phyloP scores from a whole-genome alignment of 192 early-diverging fungal genomes.

The Phycomyces nitens region DNA sequence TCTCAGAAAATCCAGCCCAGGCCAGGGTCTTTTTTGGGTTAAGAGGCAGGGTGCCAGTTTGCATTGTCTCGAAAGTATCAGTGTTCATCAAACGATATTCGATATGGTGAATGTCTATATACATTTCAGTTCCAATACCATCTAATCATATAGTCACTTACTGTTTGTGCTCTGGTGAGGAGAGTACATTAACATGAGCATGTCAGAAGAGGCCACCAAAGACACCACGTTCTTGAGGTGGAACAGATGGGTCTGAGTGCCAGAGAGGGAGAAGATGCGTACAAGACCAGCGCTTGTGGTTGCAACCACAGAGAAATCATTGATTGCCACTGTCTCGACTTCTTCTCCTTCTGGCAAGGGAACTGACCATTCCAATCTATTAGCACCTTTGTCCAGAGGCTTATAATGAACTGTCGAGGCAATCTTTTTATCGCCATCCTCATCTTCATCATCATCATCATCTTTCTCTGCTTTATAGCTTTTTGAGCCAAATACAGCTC shows the following conservation, averaged over 20 bases:
- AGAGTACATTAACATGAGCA: conserved; percentile 40
- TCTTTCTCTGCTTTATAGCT: conserved; percentile 12
- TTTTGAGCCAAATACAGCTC: conserved; percentile 71
- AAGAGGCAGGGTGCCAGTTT: conserved; percentile 60
- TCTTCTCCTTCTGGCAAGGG: conserved; percentile 67
- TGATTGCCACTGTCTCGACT: conserved; percentile 66
- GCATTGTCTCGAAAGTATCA: conserved; percentile 44
- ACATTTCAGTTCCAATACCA: too few species aligned
- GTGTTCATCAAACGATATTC: conserved; percentile 51
- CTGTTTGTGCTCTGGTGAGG: conserved; percentile 27
- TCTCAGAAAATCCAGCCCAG: conserved; percentile 88
- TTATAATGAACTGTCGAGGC: conserved; percentile 69
- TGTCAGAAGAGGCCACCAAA: conserved; percentile 35
- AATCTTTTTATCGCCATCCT: background rate
- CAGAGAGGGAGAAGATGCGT: conserved; percentile 74
- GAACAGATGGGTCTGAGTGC: conserved; percentile 73
- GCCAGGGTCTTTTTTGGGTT: conserved; percentile 54
- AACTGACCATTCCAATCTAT: conserved; percentile 75
- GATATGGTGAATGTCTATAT: background rate
- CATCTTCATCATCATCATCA: conserved; percentile 1
- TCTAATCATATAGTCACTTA: too few species aligned
- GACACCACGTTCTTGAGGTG: conserved; percentile 55
- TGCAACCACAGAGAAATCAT: conserved; percentile 59
- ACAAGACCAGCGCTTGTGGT: conserved; percentile 74
- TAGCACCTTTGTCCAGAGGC: conserved; percentile 66